These are phyloP conservation scores for Aphanomyces invadans DNA, from an alignment of 352 stramenopile species.

Conservation along the genomic window DNA sequence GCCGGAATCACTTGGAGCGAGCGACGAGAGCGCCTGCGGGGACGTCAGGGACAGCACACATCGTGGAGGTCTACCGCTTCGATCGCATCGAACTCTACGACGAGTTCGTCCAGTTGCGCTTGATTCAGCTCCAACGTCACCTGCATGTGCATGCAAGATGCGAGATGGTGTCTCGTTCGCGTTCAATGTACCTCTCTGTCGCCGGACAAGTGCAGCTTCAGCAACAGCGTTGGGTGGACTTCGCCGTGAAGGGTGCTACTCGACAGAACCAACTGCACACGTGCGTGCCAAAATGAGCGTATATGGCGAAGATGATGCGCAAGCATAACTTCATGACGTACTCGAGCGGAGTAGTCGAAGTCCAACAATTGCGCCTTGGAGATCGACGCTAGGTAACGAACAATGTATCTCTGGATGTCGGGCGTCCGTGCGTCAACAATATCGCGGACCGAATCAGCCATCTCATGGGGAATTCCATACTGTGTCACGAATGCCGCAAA, in stretches of 20 bases:
- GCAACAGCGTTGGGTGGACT: constrained; percentile 6
- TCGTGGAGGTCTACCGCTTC: constrained; percentile 9
- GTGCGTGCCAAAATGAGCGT: not conserved
- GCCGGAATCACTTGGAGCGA: not conserved
- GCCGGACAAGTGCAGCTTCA: not conserved
- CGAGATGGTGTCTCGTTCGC: too few relatives aligned
- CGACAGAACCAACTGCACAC: constrained; percentile 16
- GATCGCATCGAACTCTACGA: constrained; percentile 18
- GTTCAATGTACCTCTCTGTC: constrained; percentile 1
- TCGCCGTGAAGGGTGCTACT: constrained; percentile 20
- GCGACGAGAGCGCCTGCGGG: not conserved
- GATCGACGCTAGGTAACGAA: constrained; percentile 12
- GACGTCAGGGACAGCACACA: not conserved
- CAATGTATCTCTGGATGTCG: constrained; percentile 20
- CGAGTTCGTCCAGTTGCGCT: constrained; percentile 1
- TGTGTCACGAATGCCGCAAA: not conserved
- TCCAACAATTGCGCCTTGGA: constrained; percentile 1
- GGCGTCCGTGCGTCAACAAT: constrained; percentile 8
- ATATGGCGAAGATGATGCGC: not conserved
- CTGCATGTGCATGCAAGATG: too few relatives aligned
- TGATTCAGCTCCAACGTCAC: constrained; percentile 11
- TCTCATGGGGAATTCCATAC: constrained; percentile 6
- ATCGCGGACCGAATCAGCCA: not conserved
- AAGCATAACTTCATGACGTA: not conserved
- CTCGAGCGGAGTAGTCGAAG: constrained; percentile 24